These are phyloP conservation scores for Phyllosticta ampelicida DNA, from an alignment of 2,329 filamentous ascomycete genomes.

Conservation along the genomic window DNA sequence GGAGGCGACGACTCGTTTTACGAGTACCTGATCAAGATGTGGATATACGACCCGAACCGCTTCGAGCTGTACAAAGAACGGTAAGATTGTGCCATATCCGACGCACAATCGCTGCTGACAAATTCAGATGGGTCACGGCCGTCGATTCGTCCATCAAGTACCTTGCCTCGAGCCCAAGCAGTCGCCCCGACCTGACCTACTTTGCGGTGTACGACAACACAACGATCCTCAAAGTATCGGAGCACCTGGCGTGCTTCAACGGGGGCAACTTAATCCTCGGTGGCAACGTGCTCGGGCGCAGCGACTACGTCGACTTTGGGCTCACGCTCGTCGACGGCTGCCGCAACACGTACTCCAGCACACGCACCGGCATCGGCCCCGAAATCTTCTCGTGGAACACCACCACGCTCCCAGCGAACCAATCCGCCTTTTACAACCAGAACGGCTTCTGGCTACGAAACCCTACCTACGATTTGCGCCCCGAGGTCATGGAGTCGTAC, in stretches of 20 bases:
- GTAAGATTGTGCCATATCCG: constrained; percentile 50
- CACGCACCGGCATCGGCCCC: constrained; percentile 64
- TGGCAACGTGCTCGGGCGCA: constrained; percentile 54
- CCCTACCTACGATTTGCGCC: constrained; percentile 56
- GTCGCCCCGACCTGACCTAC: constrained; percentile 62
- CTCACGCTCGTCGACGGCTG: constrained; percentile 61
- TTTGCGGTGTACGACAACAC: constrained; percentile 47
- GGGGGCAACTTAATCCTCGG: constrained; percentile 80
- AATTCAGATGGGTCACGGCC: constrained; percentile 52
- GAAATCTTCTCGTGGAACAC: constrained; percentile 42
- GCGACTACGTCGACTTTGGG: constrained; percentile 63
- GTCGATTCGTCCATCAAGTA: constrained; percentile 65
- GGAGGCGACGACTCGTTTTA: constrained; percentile 74
- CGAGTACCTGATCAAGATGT: constrained; percentile 90
- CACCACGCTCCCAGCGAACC: constrained; percentile 4
- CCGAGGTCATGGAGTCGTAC: constrained; percentile 72
- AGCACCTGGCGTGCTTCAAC: constrained; percentile 64
- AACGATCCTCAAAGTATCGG: constrained; percentile 26
- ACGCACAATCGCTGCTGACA: constrained; percentile 50
- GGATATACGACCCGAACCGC: constrained; percentile 57
- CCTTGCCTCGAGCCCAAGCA: constrained; percentile 56
- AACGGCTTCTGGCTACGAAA: constrained; percentile 63
- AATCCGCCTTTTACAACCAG: constrained; percentile 48
- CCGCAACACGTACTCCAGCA: constrained; percentile 59
- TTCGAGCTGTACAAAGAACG: constrained; percentile 58